phyloP scores from a whole-genome alignment of 2,329 filamentous ascomycete species.

The Calonectria hongkongensis region DNA sequence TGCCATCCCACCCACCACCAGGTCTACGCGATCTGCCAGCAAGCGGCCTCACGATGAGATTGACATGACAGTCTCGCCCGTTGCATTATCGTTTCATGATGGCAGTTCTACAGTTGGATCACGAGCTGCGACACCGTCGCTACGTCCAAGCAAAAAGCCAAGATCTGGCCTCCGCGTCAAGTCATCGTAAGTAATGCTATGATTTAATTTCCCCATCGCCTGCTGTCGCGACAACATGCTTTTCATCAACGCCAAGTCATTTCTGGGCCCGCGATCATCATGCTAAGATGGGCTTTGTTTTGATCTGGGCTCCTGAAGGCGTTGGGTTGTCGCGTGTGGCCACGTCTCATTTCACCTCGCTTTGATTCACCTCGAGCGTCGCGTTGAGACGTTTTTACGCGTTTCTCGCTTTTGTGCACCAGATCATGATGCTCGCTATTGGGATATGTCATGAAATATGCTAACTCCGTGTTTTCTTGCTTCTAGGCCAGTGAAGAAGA shows the following conservation, averaged over 20 bases:
- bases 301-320: conserved; percentile 11
- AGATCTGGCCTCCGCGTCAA: conserved; percentile 79
- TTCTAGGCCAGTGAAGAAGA: conserved; percentile 82
- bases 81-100: conserved; percentile 69
- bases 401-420: background rate
- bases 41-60: conserved; percentile 74
- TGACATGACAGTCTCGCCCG: conserved; percentile 73
- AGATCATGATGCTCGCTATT: background rate
- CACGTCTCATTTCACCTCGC: conserved; percentile 41
- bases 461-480: conserved; percentile 53
- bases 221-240: background rate
- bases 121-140: conserved; percentile 76
- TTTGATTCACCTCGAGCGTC: conserved; percentile 21
- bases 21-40: conserved; percentile 69
- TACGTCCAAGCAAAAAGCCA: conserved; percentile 75
- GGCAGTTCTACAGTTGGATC: conserved; percentile 70
- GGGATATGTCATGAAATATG: conserved; percentile 22
- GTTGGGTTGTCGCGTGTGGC: conserved; percentile 41
- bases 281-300: background rate
- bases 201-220: conserved; percentile 13
- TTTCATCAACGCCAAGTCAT: background rate
- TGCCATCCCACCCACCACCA: conserved; percentile 59
- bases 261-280: background rate
- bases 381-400: conserved; percentile 21
- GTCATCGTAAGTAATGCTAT: conserved; percentile 76